A percentile compares a stretch with the other conserved stretches of the same genome.
phyloP scores from a whole-genome alignment of 2,329 filamentous ascomycete genomes.

The Colletotrichum truncatum region DNA sequence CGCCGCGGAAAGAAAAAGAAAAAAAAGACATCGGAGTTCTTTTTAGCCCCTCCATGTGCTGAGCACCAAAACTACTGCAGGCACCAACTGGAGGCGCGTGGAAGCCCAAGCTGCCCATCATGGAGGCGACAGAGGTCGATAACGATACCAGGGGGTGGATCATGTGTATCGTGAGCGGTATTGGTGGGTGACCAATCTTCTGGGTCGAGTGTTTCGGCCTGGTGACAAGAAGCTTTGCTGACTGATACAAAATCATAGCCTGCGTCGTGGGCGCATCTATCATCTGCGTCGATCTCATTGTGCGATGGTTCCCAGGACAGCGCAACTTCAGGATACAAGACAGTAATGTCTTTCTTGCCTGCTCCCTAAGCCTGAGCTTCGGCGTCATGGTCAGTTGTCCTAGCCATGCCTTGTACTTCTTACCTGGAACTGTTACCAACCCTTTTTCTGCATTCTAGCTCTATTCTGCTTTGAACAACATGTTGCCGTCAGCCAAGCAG shows the following conservation, averaged over 20 bases:
- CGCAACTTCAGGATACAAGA: slow-evolving; percentile 87
- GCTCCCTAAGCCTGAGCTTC: slow-evolving; percentile 90
- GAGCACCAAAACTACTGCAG: slow-evolving; percentile 12
- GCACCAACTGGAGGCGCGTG: slow-evolving; percentile 22
- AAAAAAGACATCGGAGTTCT: neutral
- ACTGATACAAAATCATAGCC: slow-evolving; percentile 47
- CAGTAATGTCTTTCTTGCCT: slow-evolving; percentile 87
- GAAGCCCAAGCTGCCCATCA: slow-evolving; percentile 39
- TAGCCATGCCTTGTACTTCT: neutral
- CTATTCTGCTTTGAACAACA: slow-evolving; percentile 91
- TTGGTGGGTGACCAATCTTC: slow-evolving; percentile 56
- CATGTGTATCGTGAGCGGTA: slow-evolving; percentile 84
- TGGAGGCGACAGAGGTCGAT: slow-evolving; percentile 57
- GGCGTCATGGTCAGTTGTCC: slow-evolving; percentile 83
- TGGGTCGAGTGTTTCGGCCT: too few species aligned
- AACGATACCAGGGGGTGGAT: slow-evolving; percentile 96
- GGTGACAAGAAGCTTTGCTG: slow-evolving; percentile 18
- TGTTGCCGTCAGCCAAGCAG: slow-evolving; percentile 85
- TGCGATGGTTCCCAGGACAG: slow-evolving; percentile 77
- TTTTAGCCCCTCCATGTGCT: slow-evolving; percentile 10
- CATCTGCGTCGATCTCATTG: slow-evolving; percentile 84
- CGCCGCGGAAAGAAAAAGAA: too few species aligned
- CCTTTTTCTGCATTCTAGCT: slow-evolving; percentile 61
- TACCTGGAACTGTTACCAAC: neutral
- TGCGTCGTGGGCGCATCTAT: slow-evolving; percentile 81